Percentiles rank a stretch among this genome's conserved stretches.
Conservation (phyloP, 2,329 filamentous ascomycete genomes). For the Arthroderma sp. region DNA sequence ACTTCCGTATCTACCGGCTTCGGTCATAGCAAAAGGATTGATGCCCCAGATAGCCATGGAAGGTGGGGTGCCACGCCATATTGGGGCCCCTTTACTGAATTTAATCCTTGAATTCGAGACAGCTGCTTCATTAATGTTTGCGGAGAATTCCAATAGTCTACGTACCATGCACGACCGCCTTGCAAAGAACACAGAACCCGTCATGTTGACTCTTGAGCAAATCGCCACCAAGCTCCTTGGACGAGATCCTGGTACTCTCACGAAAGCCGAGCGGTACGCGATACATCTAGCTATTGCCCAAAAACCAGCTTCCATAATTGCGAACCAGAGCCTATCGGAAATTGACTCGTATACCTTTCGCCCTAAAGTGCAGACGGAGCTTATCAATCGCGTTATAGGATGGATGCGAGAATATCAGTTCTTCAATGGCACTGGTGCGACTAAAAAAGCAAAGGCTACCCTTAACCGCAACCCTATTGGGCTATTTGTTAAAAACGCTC, state of each 20-base stretch:
- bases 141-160: slow-evolving; percentile 23
- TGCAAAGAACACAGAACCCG: slow-evolving; percentile 27
- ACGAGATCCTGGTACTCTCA: slow-evolving; percentile 21
- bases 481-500: slow-evolving; percentile 35
- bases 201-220: slow-evolving; percentile 27
- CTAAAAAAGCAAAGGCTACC: neutral
- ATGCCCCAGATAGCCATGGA: slow-evolving; percentile 28
- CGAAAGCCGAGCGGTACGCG: slow-evolving; percentile 24
- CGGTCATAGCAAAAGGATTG: slow-evolving; percentile 17
- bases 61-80: slow-evolving; percentile 31
- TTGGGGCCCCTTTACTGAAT: slow-evolving; percentile 26
- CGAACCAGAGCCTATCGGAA: slow-evolving; percentile 25
- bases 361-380: slow-evolving; percentile 39
- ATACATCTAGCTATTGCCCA: slow-evolving; percentile 26
- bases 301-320: slow-evolving; percentile 26
- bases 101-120: slow-evolving; percentile 27
- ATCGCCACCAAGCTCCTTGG: slow-evolving; percentile 27
- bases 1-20: slow-evolving; percentile 40
- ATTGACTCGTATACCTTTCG: slow-evolving; percentile 37
- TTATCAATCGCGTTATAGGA: slow-evolving; percentile 39
- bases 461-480: slow-evolving; percentile 27
- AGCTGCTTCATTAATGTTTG: slow-evolving; percentile 26
- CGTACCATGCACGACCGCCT: slow-evolving; percentile 30
- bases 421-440: slow-evolving; percentile 25
- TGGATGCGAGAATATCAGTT: slow-evolving; percentile 50